Percentiles rank a stretch among this genome's conserved stretches.
Conservation (phyloP, 1,284 basidiomycete species). For the Apiotrichum akiyoshidainum region DNA sequence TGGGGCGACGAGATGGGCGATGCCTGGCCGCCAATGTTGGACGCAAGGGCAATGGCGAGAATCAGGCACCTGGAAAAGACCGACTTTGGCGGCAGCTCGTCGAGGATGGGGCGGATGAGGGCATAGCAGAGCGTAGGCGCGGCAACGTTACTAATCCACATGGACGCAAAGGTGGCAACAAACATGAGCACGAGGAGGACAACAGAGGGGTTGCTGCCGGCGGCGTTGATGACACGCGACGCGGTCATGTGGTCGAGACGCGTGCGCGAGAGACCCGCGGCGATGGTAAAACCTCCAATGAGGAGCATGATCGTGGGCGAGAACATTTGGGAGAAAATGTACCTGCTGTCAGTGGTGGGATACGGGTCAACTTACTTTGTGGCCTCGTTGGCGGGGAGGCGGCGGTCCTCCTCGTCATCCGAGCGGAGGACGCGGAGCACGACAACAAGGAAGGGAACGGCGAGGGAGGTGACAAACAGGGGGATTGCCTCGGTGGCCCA, state of each 20-base stretch:
- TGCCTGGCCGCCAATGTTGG: conserved; percentile 96
- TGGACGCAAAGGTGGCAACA: conserved; percentile 95
- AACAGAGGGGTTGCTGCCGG: conserved; percentile 78
- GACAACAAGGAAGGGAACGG: conserved; percentile 89
- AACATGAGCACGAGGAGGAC: conserved; percentile 94
- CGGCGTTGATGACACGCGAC: conserved; percentile 83
- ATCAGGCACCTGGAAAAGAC: conserved; percentile 88
- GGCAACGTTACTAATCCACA: conserved; percentile 99
- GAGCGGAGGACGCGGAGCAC: conserved; percentile 74
- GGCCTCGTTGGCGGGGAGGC: conserved; percentile 66
- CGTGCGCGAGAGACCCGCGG: conserved; percentile 95
- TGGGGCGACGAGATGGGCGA: conserved; percentile 92
- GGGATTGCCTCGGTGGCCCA: conserved; percentile 99
- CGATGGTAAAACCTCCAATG: conserved; percentile 97
- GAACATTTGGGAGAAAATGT: conserved; percentile 61
- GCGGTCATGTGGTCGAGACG: conserved; percentile 92
- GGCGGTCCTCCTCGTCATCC: conserved; percentile 57
- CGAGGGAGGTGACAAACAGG: conserved; percentile 89
- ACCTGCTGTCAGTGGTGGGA: conserved; percentile 61
- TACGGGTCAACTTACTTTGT: conserved; percentile 64
- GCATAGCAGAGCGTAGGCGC: conserved; percentile 97
- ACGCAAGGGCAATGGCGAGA: conserved; percentile 91
- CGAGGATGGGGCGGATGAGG: conserved; percentile 93
- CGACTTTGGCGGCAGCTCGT: conserved; percentile 83
- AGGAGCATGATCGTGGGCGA: conserved; percentile 80